Evolutionary conservation across 306 rosid genomes (phyloP).

Genomic region (Inga leiocalycina): DNA sequence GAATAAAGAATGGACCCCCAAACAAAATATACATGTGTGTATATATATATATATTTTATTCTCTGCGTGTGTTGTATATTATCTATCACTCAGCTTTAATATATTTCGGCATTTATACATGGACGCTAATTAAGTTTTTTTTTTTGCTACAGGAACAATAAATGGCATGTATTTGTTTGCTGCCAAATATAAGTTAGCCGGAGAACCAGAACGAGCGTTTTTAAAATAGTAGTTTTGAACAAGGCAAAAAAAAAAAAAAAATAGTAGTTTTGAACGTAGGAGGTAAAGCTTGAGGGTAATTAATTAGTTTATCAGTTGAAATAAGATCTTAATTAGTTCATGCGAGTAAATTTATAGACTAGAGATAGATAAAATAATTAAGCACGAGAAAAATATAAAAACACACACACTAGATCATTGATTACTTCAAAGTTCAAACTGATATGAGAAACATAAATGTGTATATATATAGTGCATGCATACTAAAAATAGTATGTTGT

Average conservation of each 20-base stretch:
- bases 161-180: no score
- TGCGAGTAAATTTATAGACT: neutral
- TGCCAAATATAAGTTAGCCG: neutral
- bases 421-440: neutral
- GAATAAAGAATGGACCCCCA: neutral
- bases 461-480: no score
- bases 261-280: neutral
- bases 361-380: neutral
- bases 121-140: neutral
- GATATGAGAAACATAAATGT: neutral
- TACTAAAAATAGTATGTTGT: neutral
- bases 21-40: no score
- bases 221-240: neutral
- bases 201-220: neutral
- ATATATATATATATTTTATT: no score
- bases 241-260: no score
- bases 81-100: neutral
- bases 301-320: no score
- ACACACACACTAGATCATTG: neutral
- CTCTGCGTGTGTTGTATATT: no score
- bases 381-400: neutral
- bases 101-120: neutral
- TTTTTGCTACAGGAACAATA: neutral
- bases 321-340: no score
- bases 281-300: neutral